Conservation (phyloP, 177 flowering plant genomes). For the Vitis hybrid region DNA sequence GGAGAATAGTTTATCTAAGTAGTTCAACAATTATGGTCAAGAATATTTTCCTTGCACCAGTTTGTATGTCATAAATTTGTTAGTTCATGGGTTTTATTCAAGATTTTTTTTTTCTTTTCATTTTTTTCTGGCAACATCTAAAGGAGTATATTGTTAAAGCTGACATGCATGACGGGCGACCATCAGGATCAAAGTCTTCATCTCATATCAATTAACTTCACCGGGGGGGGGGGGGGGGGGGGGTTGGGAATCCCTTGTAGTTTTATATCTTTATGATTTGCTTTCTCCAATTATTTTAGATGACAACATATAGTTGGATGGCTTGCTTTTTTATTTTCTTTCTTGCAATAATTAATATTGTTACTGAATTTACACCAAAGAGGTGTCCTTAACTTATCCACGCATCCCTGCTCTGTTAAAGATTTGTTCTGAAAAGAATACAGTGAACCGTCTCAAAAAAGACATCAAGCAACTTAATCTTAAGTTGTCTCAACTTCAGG, state of each 20-base stretch:
- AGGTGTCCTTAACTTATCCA: constrained; percentile 59
- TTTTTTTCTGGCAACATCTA: too few relatives aligned
- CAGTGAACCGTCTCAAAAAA: constrained; percentile 67
- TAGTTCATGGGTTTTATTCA: background rate
- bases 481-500: constrained; percentile 75
- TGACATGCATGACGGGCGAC: too few relatives aligned
- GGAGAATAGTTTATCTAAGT: background rate
- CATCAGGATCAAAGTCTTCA: too few relatives aligned
- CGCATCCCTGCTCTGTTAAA: constrained; percentile 84
- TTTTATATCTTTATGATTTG: too few relatives aligned
- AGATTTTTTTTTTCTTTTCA: too few relatives aligned
- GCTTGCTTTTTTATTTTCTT: background rate
- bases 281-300: too few relatives aligned
- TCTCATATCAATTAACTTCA: background rate
- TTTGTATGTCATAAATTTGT: background rate
- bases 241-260: background rate
- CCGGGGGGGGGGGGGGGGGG: background rate
- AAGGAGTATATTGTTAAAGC: too few relatives aligned
- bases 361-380: background rate
- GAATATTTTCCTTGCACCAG: background rate
- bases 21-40: background rate
- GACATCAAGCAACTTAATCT: constrained; percentile 80
- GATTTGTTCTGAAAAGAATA: constrained; percentile 76
- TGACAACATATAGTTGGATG: too few relatives aligned
- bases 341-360: background rate